A percentile compares a stretch with the other conserved stretches of the same genome.
phyloP scores from a whole-genome alignment of 1,139 yeast genomes.

The Yamadazyma sp. region DNA sequence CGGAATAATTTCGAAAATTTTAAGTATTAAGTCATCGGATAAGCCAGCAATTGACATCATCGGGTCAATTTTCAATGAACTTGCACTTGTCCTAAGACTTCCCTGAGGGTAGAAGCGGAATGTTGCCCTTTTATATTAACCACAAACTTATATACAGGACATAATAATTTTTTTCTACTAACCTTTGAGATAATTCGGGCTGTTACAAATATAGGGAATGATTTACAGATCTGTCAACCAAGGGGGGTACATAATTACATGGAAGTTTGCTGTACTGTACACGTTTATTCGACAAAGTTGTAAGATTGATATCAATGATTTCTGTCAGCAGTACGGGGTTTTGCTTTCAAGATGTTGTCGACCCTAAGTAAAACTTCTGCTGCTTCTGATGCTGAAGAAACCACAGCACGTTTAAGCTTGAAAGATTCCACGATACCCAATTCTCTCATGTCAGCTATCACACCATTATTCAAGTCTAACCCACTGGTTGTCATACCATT shows the following conservation, averaged over 20 bases:
- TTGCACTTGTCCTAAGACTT: too few relatives aligned
- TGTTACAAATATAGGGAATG: too few relatives aligned
- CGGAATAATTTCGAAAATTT: neutral
- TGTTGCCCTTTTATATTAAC: too few relatives aligned
- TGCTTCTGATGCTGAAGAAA: constrained; percentile 95
- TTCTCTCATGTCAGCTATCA: constrained; percentile 91
- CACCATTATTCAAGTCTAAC: constrained; percentile 79
- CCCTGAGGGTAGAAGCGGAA: too few relatives aligned
- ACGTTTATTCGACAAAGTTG: neutral
- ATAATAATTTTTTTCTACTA: too few relatives aligned
- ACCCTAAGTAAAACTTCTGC: constrained; percentile 94
- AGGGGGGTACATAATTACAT: too few relatives aligned
- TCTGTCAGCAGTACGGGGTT: constrained; percentile 96
- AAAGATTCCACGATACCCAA: constrained; percentile 89
- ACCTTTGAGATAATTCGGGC: too few relatives aligned
- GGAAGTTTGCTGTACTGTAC: neutral
- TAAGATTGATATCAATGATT: constrained; percentile 29
- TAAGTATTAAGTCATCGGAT: neutral
- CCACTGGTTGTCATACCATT: constrained; percentile 92
- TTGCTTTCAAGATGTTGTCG: constrained; percentile 93
- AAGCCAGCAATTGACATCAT: too few relatives aligned
- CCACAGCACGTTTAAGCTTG: constrained; percentile 91
- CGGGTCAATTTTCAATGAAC: too few relatives aligned
- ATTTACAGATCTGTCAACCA: too few relatives aligned
- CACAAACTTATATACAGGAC: too few relatives aligned